Base-by-base conservation (phyloP, 306 rosid species). In the Casuarina glauca region DNA sequence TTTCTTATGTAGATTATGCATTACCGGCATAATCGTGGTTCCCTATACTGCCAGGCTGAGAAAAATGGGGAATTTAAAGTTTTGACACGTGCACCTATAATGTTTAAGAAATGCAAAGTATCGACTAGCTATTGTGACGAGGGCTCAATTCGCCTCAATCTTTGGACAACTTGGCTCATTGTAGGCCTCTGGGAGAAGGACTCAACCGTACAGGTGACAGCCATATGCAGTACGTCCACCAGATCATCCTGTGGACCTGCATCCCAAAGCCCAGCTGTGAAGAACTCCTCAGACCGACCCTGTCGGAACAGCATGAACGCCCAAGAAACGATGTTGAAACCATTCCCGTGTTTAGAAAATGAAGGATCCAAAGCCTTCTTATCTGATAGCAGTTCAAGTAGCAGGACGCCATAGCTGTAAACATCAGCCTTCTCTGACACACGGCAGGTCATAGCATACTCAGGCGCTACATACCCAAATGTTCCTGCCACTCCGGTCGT, bases 401-500 rank as follows among this genome's bases (percentile, higher is more conserved):
- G 98, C 76, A 93, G 97, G 44, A 93, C 98, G 20, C 98, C 98
- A 19, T 93, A 93, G 82, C 98, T 93, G 64, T 93, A 93, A 79
- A 93, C 98, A 57, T 93, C 98, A 26, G 97, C 95, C 81, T 93
- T 93, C 4, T 93, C 98, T 2, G 98, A 93, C 60, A 93, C 98
- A 43, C 98, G 97, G 20, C 98, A 93, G 0, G 98, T 93, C 98
- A 93, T 91, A 55, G 97, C 97, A 72, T 93, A 93, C 78, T 93
- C 98, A 1, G 98, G 98, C 50, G 98, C 98, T 17, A 93, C 97
- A 41, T 93, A 93, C 0, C 98, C 98, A 11, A 93, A 93, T 53
- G 98, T 93, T 76, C 98, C 98, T n/a, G 98, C 98, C 5, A 93
- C 98, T 20, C 98, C 98, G 1, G 98, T 93, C 26, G 98, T 93